Conservation (phyloP, 805 yeast species). For the Lipomyces yamanashiensis region DNA sequence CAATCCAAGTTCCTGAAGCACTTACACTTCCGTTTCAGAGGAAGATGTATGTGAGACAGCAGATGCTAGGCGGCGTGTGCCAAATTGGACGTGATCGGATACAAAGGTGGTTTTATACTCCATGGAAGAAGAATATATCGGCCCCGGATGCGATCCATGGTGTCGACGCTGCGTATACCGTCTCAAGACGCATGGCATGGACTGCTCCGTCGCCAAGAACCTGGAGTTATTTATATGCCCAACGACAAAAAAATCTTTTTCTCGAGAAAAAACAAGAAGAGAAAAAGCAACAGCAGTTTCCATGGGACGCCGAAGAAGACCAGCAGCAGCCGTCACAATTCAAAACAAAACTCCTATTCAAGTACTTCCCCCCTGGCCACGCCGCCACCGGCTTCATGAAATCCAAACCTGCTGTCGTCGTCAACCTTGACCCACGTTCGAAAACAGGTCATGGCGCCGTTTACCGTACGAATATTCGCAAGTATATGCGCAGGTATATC, state of each 20-base stretch:
- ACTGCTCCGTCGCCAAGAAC: neutral
- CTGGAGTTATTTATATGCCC: neutral
- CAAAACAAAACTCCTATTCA: neutral
- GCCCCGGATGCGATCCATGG: conserved; percentile 10
- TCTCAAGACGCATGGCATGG: neutral
- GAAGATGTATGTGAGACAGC: conserved; percentile 14
- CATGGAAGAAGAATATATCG: conserved; percentile 18
- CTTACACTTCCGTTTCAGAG: conserved; percentile 23
- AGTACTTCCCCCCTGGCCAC: conserved; percentile 26
- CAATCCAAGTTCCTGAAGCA: conserved; percentile 17
- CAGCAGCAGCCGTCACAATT: too few relatives aligned
- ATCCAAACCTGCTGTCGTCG: conserved; percentile 28
- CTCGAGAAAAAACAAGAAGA: too few relatives aligned
- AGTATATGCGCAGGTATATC: conserved; percentile 13
- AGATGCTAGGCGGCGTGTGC: conserved; percentile 13
- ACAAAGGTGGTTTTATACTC: conserved; percentile 5
- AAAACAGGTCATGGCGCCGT: conserved; percentile 8
- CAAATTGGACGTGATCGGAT: conserved; percentile 7
- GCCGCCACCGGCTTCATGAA: conserved; percentile 9
- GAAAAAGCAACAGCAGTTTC: too few relatives aligned
- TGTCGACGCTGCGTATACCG: conserved; percentile 1
- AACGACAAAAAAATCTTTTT: neutral
- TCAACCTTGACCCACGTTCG: neutral
- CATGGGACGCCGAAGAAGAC: too few relatives aligned
- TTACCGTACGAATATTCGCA: conserved; percentile 15